phyloP scores from a whole-genome alignment of 2,329 filamentous ascomycete genomes.

The Delphinella strobiligena region DNA sequence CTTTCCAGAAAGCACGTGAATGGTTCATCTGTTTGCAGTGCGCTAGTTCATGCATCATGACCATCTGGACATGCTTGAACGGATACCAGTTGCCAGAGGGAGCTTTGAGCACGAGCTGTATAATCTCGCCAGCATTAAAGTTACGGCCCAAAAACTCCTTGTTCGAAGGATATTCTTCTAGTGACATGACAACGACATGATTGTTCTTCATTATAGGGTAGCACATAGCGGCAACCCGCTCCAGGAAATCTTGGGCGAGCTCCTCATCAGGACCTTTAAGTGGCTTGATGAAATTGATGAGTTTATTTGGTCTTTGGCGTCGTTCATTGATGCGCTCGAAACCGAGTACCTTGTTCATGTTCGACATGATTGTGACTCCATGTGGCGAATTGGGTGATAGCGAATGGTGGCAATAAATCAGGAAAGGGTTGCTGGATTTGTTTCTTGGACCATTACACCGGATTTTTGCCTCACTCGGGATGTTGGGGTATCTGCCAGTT shows the following conservation, averaged over 20 bases:
- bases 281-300: constrained; percentile 78
- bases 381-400: not conserved
- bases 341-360: constrained; percentile 55
- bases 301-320: constrained; percentile 60
- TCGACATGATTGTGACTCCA: constrained; percentile 1
- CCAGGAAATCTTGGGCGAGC: constrained; percentile 57
- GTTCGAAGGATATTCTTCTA: constrained; percentile 76
- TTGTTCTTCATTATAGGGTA: constrained; percentile 44
- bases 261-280: constrained; percentile 43
- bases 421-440: too few species aligned
- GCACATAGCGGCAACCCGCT: constrained; percentile 71
- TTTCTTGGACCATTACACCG: too few species aligned
- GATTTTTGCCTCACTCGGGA: too few species aligned
- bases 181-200: constrained; percentile 34
- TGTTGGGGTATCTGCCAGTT: too few species aligned
- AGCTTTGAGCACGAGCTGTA: constrained; percentile 71
- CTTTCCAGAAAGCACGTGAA: constrained; percentile 66
- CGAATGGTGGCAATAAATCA: not conserved
- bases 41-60: constrained; percentile 87
- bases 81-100: constrained; percentile 57
- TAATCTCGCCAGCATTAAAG: constrained; percentile 79
- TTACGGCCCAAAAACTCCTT: constrained; percentile 76
- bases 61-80: constrained; percentile 78
- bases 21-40: constrained; percentile 93
- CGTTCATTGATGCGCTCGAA: constrained; percentile 69